phyloP scores from a whole-genome alignment of 1,284 basidiomycete species.

The Ceratobasidium sp. region DNA sequence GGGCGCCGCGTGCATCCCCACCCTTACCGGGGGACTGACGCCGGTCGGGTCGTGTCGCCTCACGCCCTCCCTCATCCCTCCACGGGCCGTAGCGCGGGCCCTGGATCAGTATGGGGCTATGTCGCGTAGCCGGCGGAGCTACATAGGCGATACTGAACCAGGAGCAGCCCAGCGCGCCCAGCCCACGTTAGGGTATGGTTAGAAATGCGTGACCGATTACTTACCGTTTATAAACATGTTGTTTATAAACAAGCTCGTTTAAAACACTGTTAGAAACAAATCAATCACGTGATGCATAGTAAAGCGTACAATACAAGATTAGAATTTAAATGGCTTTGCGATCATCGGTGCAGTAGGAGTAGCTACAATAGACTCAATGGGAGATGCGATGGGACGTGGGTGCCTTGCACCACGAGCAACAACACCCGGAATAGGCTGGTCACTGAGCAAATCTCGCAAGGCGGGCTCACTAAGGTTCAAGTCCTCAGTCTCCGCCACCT shows the following conservation, averaged over 20 bases:
- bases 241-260: conserved; percentile 1
- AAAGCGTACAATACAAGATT: background rate
- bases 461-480: conserved; percentile 4
- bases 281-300: background rate
- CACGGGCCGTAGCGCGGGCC: too few species aligned
- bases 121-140: too few species aligned
- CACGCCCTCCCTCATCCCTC: too few species aligned
- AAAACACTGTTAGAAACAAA: background rate
- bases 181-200: conserved; percentile 26
- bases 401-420: background rate
- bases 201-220: background rate
- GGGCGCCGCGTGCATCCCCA: too few species aligned
- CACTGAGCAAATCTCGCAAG: conserved; percentile 34
- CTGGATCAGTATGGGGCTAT: too few species aligned
- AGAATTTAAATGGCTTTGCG: too few species aligned
- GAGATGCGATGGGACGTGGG: background rate
- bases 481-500: conserved; percentile 3
- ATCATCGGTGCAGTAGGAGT: background rate
- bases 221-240: conserved; percentile 3
- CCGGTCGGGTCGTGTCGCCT: too few species aligned
- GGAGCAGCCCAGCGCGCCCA: too few species aligned
- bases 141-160: too few species aligned
- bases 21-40: too few species aligned
- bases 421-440: conserved; percentile 17
- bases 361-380: background rate